Percentiles rank a stretch among this genome's conserved stretches.
phyloP scores from a whole-genome alignment of 2,329 filamentous ascomycete species.

The Aaosphaeria arxii region DNA sequence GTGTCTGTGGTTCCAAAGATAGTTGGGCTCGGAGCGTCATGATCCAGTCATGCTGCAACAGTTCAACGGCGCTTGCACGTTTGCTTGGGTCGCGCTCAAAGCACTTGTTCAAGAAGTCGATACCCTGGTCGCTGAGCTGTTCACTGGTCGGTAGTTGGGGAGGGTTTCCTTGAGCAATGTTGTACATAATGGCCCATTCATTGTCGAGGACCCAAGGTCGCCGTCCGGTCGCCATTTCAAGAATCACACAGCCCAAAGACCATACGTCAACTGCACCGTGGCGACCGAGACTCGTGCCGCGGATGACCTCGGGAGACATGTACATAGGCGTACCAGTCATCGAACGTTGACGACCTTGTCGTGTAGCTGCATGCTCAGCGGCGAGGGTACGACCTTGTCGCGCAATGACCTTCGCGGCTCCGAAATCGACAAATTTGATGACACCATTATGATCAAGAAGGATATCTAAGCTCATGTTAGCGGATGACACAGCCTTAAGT shows the following conservation, averaged over 20 bases:
- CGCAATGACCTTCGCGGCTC: slow-evolving; percentile 94
- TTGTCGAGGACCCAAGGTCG: slow-evolving; percentile 97
- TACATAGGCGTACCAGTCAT: slow-evolving; percentile 99
- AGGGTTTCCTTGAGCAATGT: slow-evolving; percentile 94
- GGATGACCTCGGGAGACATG: slow-evolving; percentile 99
- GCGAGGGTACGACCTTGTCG: slow-evolving; percentile 86
- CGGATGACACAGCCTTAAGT: neutral
- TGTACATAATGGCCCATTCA: slow-evolving; percentile 99
- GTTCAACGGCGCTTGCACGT: slow-evolving; percentile 77
- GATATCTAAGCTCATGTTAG: slow-evolving; percentile 62
- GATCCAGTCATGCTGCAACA: slow-evolving; percentile 93
- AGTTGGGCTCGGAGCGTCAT: slow-evolving; percentile 46
- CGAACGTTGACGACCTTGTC: slow-evolving; percentile 64
- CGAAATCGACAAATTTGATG: slow-evolving; percentile 99
- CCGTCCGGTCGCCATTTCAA: slow-evolving; percentile 95
- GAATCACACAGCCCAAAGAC: slow-evolving; percentile 93
- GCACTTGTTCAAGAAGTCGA: slow-evolving; percentile 85
- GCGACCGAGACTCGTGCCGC: slow-evolving; percentile 68
- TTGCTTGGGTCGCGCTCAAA: slow-evolving; percentile 80
- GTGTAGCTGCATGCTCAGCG: slow-evolving; percentile 55
- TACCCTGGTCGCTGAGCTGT: slow-evolving; percentile 77
- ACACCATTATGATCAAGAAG: slow-evolving; percentile 95
- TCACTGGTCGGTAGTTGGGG: slow-evolving; percentile 79
- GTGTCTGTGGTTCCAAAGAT: slow-evolving; percentile 46
- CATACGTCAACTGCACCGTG: slow-evolving; percentile 91